Base-by-base conservation (phyloP, 176 grass and related monocot species). In the Phoenix roebelenii region DNA sequence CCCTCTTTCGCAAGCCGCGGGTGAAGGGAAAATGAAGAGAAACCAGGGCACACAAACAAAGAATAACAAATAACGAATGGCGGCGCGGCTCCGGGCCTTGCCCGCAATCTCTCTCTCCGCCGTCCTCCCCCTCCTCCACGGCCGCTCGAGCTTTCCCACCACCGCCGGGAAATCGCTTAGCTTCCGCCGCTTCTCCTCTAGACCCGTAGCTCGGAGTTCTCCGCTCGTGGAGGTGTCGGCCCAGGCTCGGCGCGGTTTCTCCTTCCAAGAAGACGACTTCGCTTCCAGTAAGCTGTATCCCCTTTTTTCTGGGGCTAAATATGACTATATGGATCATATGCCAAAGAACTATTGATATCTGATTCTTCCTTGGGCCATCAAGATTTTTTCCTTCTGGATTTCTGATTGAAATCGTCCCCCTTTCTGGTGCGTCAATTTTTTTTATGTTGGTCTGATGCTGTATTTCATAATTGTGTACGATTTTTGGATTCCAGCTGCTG, bases 271-370 rank as follows among this genome's bases (percentile, higher is more conserved):
- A 7, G 61, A 77, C 5, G 80, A 83, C 49, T 85, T 89, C 25
- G 84, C 93, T 17, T 75, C 87, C 61, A 63, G 93, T 91, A 66
- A 76, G 54, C 32, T 7, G 5, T 22, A 54, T 19, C 32, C 20
- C 58, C 15, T 16, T 52, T 7, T 58, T 23, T 44, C 9, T 44
- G 35, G 35, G 12, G 35, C 9, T 44, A 12, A 44, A 44, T 44
- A 44, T 10, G 7, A 39, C 32, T 10, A 39, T 9, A 39, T 10
- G 32, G 7, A 39, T 44, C 0, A 14, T 14, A 44, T 30, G 5
- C 4, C 28, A 30, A 44, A 44, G 35, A 44, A 44, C 10, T 3
- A 44, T 44, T 44, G 35, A 44, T 2, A 44, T 44, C 1, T 44
- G 35, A 44, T 44, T 44, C 35, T 44, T 12, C 5, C 35, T 44